Base-by-base conservation (phyloP, 176 grass and related monocot genomes). In the Hyparrhenia diplandra region DNA sequence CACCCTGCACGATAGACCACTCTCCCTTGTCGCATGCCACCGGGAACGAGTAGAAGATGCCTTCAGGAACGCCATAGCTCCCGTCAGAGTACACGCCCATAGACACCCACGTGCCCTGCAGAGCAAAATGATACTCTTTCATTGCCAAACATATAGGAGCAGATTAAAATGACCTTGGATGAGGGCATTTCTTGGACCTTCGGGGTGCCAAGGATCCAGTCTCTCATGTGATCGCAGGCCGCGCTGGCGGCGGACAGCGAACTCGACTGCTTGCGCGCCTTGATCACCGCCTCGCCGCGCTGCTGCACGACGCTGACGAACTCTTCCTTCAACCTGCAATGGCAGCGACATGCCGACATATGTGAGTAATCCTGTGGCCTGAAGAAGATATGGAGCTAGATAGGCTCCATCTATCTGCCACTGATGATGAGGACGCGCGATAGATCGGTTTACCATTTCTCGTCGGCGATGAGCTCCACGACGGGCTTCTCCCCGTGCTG, bases 81-180 rank as follows among this genome's bases (percentile, higher is more conserved):
- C 94, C 91, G n/a, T 97, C 91, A 8, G 88, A 93, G 81, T 75
- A 91, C 31, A 91, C 91, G 20, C 91, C 91, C 91, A 97, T 97
- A 24, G 94, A 93, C 64, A 93, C 86, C 91, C 94, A 93, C 27
- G 94, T 87, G 11, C 86, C 94, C 91, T 93, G 66, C 31, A 64
- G 34, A 76, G 4, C 67, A 73, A 49, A 80, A 41, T 10, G 58
- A 13, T 14, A 27, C 10, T 1, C 18, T 3, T 40, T 69, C 17
- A 31, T 46, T 9, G 4, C 0, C 28, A 73, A 67, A 11, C 57
- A 42, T 20, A 68, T 18, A 52, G 1, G 9, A 1, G 2, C 2
- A 52, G 16, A 7, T 9, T 64, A 0, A 10, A 77, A 27, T 32
- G 1, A 34, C 68, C 10, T 55, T 5, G 24, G 35, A 72, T 71